Evolutionary conservation across 768 basidiomycete species (phyloP), one percentile per base, ranked within the genome.

Genomic region (Hericium coralloides): DNA sequence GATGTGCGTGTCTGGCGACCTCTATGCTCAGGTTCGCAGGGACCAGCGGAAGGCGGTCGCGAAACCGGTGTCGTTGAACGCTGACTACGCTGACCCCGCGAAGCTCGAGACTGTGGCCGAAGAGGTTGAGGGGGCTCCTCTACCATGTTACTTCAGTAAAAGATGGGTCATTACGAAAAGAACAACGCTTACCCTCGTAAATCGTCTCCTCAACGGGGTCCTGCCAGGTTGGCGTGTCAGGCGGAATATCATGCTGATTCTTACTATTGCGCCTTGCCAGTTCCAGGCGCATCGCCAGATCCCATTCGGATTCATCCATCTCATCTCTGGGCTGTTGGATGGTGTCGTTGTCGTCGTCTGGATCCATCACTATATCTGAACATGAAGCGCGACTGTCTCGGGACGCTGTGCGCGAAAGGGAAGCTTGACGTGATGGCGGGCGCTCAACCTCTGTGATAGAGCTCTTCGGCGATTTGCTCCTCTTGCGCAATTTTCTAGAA

Each of bases 221-320:
- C 15, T 82, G 80, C 61, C 78, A 64, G 6, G 72, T 64, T 54
- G 79, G 60, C 48, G 73, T 63, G 10, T 73, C 57, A 47, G 73
- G 66, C 50, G 68, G 66, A 50, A 78, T 78, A 17, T 75, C 78
- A 57, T 81, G 78, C 63, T 92, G 91, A 67, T 79, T 88, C 65
- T 85, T 77, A 67, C 91, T 92, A 67, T 97, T 97, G 62, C 81
- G 80, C 58, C 90, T 76, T 5, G 94, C 94, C 51, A 95, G 73
- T 60, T 90, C 90, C 53, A 97, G 72, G 50, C 87, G 84, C 73
- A 81, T 76, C 20, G 84, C 79, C 54, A 95, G 74, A 66, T 95
- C 88, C 63, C 79, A 79, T 65, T 92, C 90, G 15, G 86, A 89
- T 52, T 80, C 74, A 60, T 89, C 85, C 60, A 80, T 70, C 4